phyloP scores from a whole-genome alignment of 257 asterid genomes.

The Mitragyna speciosa region DNA sequence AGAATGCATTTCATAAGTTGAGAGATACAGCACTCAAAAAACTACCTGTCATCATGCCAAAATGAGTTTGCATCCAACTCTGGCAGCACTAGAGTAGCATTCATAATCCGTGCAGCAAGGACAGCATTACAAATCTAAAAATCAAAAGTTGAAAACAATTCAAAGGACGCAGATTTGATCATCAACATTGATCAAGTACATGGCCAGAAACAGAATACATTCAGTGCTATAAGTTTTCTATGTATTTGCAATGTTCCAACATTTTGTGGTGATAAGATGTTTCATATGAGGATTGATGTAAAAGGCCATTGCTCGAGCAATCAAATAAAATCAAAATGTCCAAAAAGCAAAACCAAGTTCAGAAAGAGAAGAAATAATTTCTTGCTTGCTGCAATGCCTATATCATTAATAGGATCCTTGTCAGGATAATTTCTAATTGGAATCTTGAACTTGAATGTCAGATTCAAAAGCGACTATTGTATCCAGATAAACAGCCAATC shows the following conservation, averaged over 20 bases:
- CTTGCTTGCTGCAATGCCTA: too few species aligned
- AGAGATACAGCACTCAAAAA: slow-evolving; percentile 12
- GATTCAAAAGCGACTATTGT: too few species aligned
- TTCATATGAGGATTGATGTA: too few species aligned
- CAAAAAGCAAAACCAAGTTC: too few species aligned
- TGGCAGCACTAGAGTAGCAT: slow-evolving; percentile 95
- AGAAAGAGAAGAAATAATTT: too few species aligned
- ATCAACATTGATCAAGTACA: background rate
- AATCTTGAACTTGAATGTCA: too few species aligned
- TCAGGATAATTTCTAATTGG: too few species aligned
- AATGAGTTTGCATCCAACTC: slow-evolving; percentile 96
- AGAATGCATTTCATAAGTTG: background rate
- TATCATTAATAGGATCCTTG: too few species aligned
- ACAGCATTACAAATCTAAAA: slow-evolving; percentile 92
- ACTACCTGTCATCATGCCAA: slow-evolving; percentile 97
- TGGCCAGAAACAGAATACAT: background rate
- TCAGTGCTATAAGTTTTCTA: background rate
- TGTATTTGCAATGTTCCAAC: too few species aligned
- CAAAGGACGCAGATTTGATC: background rate
- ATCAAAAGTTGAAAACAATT: slow-evolving; percentile 29
- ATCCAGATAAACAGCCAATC: background rate
- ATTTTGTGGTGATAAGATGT: too few species aligned
- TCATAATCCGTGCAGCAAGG: slow-evolving; percentile 97
- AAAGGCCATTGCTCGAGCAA: too few species aligned
- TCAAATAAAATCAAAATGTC: too few species aligned